Conservation (phyloP, 805 yeast genomes). For the Candida sakaeoensis region DNA sequence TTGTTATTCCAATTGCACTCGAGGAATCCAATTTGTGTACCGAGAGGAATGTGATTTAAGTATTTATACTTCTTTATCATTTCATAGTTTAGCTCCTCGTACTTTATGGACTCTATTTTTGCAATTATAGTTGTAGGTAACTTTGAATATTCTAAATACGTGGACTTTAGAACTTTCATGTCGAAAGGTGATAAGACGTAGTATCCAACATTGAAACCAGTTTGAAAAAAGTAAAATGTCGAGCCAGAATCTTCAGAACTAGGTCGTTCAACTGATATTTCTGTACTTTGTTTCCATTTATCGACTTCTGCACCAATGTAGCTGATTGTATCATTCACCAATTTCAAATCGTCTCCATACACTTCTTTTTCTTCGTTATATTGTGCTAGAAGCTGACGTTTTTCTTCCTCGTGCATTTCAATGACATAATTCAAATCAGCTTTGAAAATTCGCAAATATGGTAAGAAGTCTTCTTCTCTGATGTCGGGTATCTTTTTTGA, state of each 20-base stretch:
- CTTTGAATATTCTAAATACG: conserved; percentile 55
- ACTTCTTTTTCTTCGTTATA: conserved; percentile 54
- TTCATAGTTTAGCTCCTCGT: conserved; percentile 61
- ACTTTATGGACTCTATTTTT: conserved; percentile 64
- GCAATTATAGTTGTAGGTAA: conserved; percentile 67
- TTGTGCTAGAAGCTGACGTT: conserved; percentile 46
- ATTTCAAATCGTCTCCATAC: conserved; percentile 47
- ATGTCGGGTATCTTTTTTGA: conserved; percentile 52
- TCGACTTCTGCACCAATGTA: conserved; percentile 49
- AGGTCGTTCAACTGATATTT: conserved; percentile 9
- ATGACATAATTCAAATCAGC: conserved; percentile 56
- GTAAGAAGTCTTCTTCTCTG: conserved; percentile 14
- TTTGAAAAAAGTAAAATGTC: conserved; percentile 73
- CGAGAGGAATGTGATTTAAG: conserved; percentile 76
- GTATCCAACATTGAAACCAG: conserved; percentile 59
- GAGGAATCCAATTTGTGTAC: conserved; percentile 77
- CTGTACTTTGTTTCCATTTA: conserved; percentile 26
- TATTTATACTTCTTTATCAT: conserved; percentile 64
- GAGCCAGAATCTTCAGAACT: neutral
- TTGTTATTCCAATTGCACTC: conserved; percentile 75
- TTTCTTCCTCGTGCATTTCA: conserved; percentile 58
- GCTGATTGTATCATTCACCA: conserved; percentile 50
- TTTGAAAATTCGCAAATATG: conserved; percentile 64
- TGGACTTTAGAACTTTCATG: conserved; percentile 61
- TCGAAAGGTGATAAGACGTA: conserved; percentile 78